phyloP scores from a whole-genome alignment of 306 rosid species.

The Prunus padus region DNA sequence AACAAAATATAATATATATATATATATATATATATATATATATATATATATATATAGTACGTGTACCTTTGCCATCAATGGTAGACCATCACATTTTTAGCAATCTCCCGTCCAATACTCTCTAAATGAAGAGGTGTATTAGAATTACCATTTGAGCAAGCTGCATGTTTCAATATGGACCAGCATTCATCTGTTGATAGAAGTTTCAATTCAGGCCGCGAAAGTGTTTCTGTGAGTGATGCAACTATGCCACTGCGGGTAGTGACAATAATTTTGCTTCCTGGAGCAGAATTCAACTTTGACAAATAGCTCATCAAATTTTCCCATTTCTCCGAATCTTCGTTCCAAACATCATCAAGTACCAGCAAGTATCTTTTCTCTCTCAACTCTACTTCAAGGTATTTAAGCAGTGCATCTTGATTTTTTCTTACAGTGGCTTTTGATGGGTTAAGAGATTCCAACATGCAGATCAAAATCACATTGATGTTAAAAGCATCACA shows the following conservation, averaged over 20 bases:
- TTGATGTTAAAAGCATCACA: too few species aligned
- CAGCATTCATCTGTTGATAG: not conserved
- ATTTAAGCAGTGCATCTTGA: too few species aligned
- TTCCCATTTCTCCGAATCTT: not conserved
- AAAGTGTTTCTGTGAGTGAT: not conserved
- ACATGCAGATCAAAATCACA: too few species aligned
- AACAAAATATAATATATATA: too few species aligned
- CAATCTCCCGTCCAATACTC: not conserved
- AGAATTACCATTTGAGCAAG: too few species aligned
- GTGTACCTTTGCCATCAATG: too few species aligned
- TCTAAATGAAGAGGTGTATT: too few species aligned
- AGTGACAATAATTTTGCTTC: constrained; percentile 14
- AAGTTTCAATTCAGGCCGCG: not conserved
- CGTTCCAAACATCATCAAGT: constrained; percentile 30
- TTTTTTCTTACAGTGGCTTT: too few species aligned
- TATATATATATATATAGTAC: too few species aligned
- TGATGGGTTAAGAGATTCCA: too few species aligned
- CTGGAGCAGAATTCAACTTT: not conserved
- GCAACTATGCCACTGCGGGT: not conserved
- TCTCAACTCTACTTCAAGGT: too few species aligned
- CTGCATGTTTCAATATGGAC: not conserved
- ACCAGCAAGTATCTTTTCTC: constrained; percentile 20
- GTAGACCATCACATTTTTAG: not conserved
- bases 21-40: too few species aligned
- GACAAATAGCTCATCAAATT: constrained; percentile 5